Evolutionary conservation across 2,329 filamentous ascomycete genomes (phyloP), one percentile per base, ranked within the genome.

Genomic region (Cordyceps javanica): DNA sequence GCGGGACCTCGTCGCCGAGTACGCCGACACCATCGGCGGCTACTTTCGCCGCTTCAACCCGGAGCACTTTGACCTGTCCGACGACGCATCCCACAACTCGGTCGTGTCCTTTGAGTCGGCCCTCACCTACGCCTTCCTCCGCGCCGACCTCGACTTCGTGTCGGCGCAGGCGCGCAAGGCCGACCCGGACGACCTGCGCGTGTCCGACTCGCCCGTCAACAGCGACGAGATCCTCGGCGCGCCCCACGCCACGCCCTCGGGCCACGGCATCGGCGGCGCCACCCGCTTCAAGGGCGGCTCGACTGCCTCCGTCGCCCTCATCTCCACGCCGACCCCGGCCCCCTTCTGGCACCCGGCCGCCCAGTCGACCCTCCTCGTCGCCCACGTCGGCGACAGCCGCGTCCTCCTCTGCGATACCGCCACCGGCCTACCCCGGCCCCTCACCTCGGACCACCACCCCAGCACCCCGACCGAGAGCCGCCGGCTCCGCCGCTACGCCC

Each of bases 341-440:
- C 94, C 94, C 0, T 99, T 96, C 73, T 99, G 94, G 94, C 90
- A 97, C 66, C 94, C 94, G 0, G 83, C 86, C 4, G 88, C 91
- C 0, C 88, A 90, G 3, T 91, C 89, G 0, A 95, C 91, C 0
- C 75, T 99, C 36, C 75, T 96, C 16, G 87, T 91, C 7, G 91
- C 91, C 0, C 94, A 99, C 69, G 91, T 97, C 2, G 94, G 94
- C 60, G 94, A 99, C 70, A 97, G 91, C 1, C 85, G 94, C 54
- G 87, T 97, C 60, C 77, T 99, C 3, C 83, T 99, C 32, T 97
- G 92, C 74, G 87, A 91, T 56, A 96, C 93, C 0, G 80, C 82
- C 14, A 93, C 90, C 1, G 94, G 94, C 7, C 79, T 85, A 45
- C 87, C 92, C 1, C 82, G 89, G 2, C 89, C 93, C 0, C 71